Percentiles rank a stretch among this genome's conserved stretches.
Evolutionary conservation across 805 yeast genomes (phyloP).

Genomic region (Starmerella etchellsii): DNA sequence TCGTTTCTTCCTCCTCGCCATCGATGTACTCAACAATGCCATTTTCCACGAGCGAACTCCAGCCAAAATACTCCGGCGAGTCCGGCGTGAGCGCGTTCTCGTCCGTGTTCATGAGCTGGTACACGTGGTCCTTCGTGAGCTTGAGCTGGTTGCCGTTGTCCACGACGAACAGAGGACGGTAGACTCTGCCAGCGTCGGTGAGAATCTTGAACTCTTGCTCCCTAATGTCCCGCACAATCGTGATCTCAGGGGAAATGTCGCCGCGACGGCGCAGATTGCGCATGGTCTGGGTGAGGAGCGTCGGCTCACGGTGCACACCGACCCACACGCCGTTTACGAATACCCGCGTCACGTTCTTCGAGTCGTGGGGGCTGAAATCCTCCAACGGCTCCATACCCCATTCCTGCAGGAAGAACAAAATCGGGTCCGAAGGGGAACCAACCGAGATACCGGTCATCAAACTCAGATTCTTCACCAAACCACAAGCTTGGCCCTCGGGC

Average conservation of each 20-base stretch:
- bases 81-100: conserved; percentile 37
- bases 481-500: conserved; percentile 99
- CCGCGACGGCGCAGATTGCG: conserved; percentile 87
- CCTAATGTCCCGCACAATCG: conserved; percentile 91
- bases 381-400: conserved; percentile 99
- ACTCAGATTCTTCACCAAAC: conserved; percentile 90
- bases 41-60: conserved; percentile 69
- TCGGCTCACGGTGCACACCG: conserved; percentile 95
- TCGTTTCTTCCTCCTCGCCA: conserved; percentile 98
- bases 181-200: conserved; percentile 98
- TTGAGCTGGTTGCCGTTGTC: conserved; percentile 77
- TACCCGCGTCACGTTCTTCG: conserved; percentile 83
- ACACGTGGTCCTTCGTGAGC: conserved; percentile 73
- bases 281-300: conserved; percentile 81
- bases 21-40: conserved; percentile 95
- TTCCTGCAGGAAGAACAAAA: conserved; percentile 82
- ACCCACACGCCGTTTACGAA: conserved; percentile 99
- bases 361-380: conserved; percentile 84
- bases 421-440: conserved; percentile 94
- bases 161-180: conserved; percentile 89
- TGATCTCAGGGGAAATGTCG: conserved; percentile 90
- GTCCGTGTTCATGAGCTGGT: conserved; percentile 46
- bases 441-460: conserved; percentile 96
- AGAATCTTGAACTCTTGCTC: conserved; percentile 92
- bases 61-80: conserved; percentile 48